Percentiles rank a stretch among this genome's conserved stretches.
Evolutionary conservation across 306 rosid genomes (phyloP).

Genomic region (Mucuna pruriens): DNA sequence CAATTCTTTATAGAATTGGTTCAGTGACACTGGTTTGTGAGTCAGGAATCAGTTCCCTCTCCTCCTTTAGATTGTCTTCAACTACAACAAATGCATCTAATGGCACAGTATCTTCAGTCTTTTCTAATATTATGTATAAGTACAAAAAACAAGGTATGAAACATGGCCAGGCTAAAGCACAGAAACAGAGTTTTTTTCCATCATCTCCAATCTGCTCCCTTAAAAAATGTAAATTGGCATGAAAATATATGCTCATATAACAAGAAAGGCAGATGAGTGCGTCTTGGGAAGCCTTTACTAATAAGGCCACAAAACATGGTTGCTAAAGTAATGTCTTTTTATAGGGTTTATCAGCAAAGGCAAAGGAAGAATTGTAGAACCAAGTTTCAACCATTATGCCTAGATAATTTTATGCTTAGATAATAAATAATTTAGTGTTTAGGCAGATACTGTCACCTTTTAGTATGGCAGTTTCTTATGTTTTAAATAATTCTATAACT

Average conservation of each 20-base stretch:
- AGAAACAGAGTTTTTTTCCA: background rate
- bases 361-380: too few species aligned
- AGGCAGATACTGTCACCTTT: too few species aligned
- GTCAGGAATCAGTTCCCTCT: slow-evolving; percentile 41
- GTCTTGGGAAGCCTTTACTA: too few species aligned
- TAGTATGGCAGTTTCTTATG: too few species aligned
- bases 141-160: background rate
- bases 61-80: slow-evolving; percentile 32
- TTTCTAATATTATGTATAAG: slow-evolving; percentile 19
- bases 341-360: too few species aligned
- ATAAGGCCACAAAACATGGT: too few species aligned
- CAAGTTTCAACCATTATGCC: too few species aligned
- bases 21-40: background rate
- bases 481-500: background rate
- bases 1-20: too few species aligned
- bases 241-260: background rate
- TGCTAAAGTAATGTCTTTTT: too few species aligned
- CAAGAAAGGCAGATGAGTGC: background rate
- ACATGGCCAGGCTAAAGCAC: background rate
- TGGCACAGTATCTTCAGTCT: slow-evolving; percentile 35
- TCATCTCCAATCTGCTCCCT: background rate
- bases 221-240: background rate
- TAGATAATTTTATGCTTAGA: too few species aligned
- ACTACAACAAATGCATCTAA: slow-evolving; percentile 26
- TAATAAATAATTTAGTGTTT: too few species aligned